Base-by-base conservation (phyloP, 1,284 basidiomycete species). In the Puccinia triticina region DNA sequence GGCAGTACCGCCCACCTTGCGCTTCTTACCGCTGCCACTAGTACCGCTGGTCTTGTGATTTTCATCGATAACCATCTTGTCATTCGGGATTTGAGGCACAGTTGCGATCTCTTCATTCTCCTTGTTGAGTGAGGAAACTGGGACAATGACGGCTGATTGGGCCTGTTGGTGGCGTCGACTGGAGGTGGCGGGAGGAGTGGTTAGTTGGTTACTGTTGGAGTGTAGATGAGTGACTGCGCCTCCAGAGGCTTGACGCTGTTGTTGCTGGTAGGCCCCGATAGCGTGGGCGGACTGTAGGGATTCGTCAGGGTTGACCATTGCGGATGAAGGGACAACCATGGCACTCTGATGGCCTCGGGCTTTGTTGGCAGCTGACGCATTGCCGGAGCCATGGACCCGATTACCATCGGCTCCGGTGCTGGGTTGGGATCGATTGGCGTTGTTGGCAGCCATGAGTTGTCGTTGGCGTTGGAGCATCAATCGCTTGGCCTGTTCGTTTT, bases 401-500 rank as follows among this genome's bases (percentile, higher is more conserved):
- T 11, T 73, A 4, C 71, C 72, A 53, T 72, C 79, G 7, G 53
- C 26, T 8, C 14, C 57, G 7, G 32, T 43, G 21, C n/a, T 61
- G 32, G 57, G 74, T 40, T 61, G 57, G 29, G 76, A 77, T n/a
- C 61, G 59, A 50, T 64, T 77, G 37, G 40, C 26, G n/a, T 61
- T 37, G 26, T 66, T 75, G 34, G 72, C 72, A 50, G 80, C 80
- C 64, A 82, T 75, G n/a, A 73, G 57, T 74, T 74, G 71, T 43
- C 80, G 40, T 80, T 89, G 88, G 32, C 90, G 89, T 88, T 93
- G 92, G 85, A 94, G 94, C 23, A 91, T 91, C 34, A 92, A 88
- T 43, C 93, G 90, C 88, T 95, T 95, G 88, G 91, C 90, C 84
- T 92, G 91, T 87, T 95, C 93, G 86, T 93, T 91, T 82, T 94